Conservation (phyloP, 345 rosid species). For the Aquilaria sinensis region DNA sequence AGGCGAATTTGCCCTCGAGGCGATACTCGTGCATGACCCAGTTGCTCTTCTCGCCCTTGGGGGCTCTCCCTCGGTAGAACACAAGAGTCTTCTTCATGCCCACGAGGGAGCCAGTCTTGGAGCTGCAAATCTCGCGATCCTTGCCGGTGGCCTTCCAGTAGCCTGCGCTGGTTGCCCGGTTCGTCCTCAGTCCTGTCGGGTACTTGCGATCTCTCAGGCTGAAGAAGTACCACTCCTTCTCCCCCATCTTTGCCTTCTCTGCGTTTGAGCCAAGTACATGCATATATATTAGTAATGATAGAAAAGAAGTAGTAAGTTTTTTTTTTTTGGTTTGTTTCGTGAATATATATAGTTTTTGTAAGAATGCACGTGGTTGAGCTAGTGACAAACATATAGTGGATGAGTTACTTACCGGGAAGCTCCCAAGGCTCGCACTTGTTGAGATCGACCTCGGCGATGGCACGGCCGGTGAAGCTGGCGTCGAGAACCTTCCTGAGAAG, state of each 20-base stretch:
- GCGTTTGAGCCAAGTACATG: not conserved
- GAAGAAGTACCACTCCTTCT: constrained; percentile 95
- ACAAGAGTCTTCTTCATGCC: constrained; percentile 97
- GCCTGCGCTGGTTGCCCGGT: constrained; percentile 94
- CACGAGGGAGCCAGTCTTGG: constrained; percentile 71
- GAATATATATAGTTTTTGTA: not conserved
- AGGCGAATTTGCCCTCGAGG: constrained; percentile 88
- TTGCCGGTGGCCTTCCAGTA: constrained; percentile 99
- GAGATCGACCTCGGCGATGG: constrained; percentile 86
- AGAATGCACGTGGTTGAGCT: not conserved
- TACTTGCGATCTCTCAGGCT: constrained; percentile 79
- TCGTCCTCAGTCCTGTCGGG: constrained; percentile 93
- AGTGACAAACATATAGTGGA: not conserved
- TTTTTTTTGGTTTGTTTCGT: too few relatives aligned
- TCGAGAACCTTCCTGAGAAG: constrained; percentile 81
- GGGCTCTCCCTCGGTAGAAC: constrained; percentile 88
- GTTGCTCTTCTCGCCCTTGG: constrained; percentile 83
- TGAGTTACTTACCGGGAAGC: constrained; percentile 58
- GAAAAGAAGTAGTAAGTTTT: not conserved
- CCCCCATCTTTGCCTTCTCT: constrained; percentile 95
- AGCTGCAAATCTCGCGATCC: constrained; percentile 82
- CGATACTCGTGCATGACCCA: constrained; percentile 99
- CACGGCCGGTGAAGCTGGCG: constrained; percentile 59
- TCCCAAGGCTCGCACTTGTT: constrained; percentile 99
- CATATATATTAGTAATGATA: not conserved